Base-by-base conservation (phyloP, 495 filamentous ascomycete genomes). In the Saxophila tyrrhenica region DNA sequence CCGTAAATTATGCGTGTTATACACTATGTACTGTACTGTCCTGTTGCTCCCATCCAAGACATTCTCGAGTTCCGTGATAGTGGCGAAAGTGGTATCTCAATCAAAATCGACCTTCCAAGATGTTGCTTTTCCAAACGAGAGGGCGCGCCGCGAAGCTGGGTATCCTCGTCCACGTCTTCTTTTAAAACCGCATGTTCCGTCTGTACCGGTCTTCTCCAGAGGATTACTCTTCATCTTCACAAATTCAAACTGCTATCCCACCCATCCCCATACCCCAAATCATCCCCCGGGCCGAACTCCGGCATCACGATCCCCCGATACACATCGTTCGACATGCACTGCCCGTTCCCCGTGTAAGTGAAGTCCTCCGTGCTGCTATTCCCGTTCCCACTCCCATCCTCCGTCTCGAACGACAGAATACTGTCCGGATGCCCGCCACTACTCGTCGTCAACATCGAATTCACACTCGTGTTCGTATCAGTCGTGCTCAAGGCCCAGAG, bases 341-440 rank as follows among this genome's bases (percentile, higher is more conserved):
- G 15, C 15, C 41, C 41, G 17, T n/a, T 17, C 7, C 16, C n/a
- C 7, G 41, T n/a, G 17, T 44, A 60, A n/a, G 47, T 45, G 39
- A 60, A 61, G 10, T 75, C 73, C 13, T 75, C 75, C 8, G 58
- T 64, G 45, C 75, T 80, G 32, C 45, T 55, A n/a, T 43, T 52
- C 19, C 17, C 2, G n/a, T 39, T 69, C 83, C 88, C 64, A 57
- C n/a, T n/a, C 62, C 88, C 64, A 57, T 85, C 87, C 55, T 91
- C 86, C 48, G 89, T 84, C 17, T 83, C 87, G 48, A 87, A 78
- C 66, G 84, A 89, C 35, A 84, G 69, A 23, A 85, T 82, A 52
- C 86, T 89, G 58, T 83, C 83, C 29, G 82, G 25, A 67, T 41
- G 74, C 17, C 15, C 17, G 24, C 50, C 52, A 20, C 42, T 47